Base-by-base conservation (phyloP, 805 yeast genomes). In the Schwanniomyces vanrijiae region DNA sequence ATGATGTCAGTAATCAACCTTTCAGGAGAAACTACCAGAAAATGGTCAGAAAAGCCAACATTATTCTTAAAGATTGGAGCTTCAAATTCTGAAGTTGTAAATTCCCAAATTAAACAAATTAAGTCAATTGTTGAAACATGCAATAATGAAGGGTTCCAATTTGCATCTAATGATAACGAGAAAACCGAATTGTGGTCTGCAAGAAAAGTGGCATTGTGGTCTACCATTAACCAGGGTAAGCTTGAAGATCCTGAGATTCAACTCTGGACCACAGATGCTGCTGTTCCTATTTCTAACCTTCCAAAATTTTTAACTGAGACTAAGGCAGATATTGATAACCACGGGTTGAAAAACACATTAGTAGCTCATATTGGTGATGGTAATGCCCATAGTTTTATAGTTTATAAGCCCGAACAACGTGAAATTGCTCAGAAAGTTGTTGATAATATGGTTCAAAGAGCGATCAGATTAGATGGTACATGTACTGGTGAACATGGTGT, bases 401-500 rank as follows among this genome's bases (percentile, higher is more conserved):
- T 84, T 5, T 85, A 82, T 62, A 75, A 73, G 40, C 80, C 81
- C 0, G 76, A 77, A 18, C 78, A 82, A 52, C 55, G 69, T 16
- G 59, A 56, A 3, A 69, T 69, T 43, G 84, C 81, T 19, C 80
- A 78, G 51, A 56, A 60, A 10, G 58, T 85, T 10, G 83, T 85
- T 13, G 74, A 76, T 22, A 71, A 78, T 43, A 82, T 88, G 86
- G 86, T 86, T 41, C 59, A 74, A 37, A 62, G 83, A 37, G 95
- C 92, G 0, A 66, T 88, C n/a, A 76, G 68, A 1, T 76, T 82
- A 31, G 95, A 88, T 43, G 95, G 96, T 1, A 88, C 96, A 1
- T 83, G 90, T 54, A 85, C 90, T 6, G 96, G 96, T 29, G 96
- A 88, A 59, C 96, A 88, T 61, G 96, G 96, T 10, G 80, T 89